phyloP scores from a whole-genome alignment of 106 monocot species.

The Xerophyta viscosa region DNA sequence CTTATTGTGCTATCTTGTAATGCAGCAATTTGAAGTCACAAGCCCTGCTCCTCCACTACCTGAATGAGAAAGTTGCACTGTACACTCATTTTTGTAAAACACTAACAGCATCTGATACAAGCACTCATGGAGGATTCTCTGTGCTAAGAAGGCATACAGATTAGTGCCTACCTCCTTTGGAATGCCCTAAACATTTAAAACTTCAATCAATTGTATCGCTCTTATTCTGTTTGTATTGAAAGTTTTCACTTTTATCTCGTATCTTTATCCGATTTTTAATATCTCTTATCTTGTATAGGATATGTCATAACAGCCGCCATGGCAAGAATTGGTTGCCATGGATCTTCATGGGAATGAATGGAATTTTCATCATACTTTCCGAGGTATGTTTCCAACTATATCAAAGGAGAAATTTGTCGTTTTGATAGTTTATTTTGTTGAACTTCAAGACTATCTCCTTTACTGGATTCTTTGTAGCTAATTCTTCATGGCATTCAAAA shows the following conservation, averaged over 20 bases:
- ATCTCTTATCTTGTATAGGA: too few species aligned
- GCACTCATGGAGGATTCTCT: slow-evolving; percentile 95
- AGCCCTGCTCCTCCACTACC: slow-evolving; percentile 38
- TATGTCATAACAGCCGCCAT: slow-evolving; percentile 92
- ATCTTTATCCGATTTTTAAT: too few species aligned
- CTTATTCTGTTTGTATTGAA: too few species aligned
- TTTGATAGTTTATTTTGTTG: too few species aligned
- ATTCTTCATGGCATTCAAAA: too few species aligned
- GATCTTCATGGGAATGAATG: slow-evolving; percentile 88
- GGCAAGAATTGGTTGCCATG: slow-evolving; percentile 81
- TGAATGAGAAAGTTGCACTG: slow-evolving; percentile 39
- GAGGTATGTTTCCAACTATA: slow-evolving; percentile 35
- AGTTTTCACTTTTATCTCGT: too few species aligned
- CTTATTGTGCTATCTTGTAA: background rate
- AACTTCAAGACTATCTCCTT: too few species aligned
- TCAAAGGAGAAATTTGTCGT: background rate
- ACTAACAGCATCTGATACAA: slow-evolving; percentile 94
- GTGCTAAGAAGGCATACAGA: slow-evolving; percentile 90
- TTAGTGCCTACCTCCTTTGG: slow-evolving; percentile 84
- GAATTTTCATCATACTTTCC: slow-evolving; percentile 92
- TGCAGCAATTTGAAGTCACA: slow-evolving; percentile 49
- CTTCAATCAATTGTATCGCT: too few species aligned
- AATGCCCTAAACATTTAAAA: too few species aligned
- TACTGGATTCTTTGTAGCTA: too few species aligned
- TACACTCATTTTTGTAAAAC: slow-evolving; percentile 88